Evolutionary conservation across 2,329 filamentous ascomycete genomes (phyloP), one percentile per base, ranked within the genome.

Genomic region (Paracoccidioides brasiliensis): DNA sequence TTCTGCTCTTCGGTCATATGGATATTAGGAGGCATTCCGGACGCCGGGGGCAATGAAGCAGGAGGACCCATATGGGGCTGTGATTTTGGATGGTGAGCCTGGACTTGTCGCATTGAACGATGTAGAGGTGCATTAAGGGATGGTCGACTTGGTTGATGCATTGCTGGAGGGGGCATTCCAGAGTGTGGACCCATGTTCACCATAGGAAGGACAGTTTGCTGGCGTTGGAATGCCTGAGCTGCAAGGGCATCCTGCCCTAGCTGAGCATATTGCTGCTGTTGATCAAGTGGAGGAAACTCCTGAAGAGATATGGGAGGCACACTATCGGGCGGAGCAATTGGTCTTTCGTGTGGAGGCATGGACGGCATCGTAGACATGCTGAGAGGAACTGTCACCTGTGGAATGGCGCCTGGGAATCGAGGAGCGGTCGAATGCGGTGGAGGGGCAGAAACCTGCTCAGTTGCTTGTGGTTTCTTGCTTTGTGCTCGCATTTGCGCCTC

Each of bases 1-100:
- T 89, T 89, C 60, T 97, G 89, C 59, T 90, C 84, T 62, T 95
- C 88, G 0, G 87, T 84, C 58, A 97, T 76, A 54, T 88, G 79
- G 64, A 93, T 74, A 65, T 90, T 86, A 57, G 87, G 80, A 7
- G 86, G 83, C 63, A 88, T 83, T 12, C 84, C 71, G 71, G 86
- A 73, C 68, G 84, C 61, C 79, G 75, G 69, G 73, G 69, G 83
- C 61, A 79, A 74, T 75, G 70, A 70, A 53, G 62, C 62, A 55
- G 64, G 66, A 51, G 66, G 66, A 38, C 64, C 66, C 35, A 68
- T 67, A 32, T 67, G 66, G 51, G 69, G 60, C n/a, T 70, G 71
- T 40, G 70, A 69, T 55, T 67, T 66, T 3, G 66, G 65, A 49
- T 66, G 67, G n/a, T 64, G 64, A 12, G 67, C 67, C 53, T 67